Evolutionary conservation across 2,329 filamentous ascomycete genomes (phyloP).

Genomic region (Chrysoporthe puriensis): DNA sequence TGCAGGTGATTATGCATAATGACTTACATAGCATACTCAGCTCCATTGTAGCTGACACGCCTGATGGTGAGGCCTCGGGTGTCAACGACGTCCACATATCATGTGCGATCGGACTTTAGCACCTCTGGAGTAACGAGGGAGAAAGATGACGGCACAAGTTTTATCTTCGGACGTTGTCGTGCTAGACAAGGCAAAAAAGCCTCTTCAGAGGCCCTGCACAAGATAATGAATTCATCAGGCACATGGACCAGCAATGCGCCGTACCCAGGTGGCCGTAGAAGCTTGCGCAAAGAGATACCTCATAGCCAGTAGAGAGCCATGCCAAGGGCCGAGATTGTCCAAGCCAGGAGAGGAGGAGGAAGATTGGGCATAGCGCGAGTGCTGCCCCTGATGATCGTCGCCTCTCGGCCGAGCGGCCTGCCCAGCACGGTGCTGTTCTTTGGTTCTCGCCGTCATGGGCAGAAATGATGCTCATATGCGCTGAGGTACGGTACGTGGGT

Average conservation of each 20-base stretch:
- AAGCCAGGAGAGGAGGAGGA: neutral
- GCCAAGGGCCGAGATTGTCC: neutral
- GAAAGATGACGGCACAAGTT: neutral
- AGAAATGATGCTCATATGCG: neutral
- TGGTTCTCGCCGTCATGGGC: neutral
- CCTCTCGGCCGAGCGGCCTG: neutral
- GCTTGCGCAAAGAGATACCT: neutral
- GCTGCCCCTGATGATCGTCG: slow-evolving; percentile 4
- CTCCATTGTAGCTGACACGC: neutral
- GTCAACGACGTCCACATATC: neutral
- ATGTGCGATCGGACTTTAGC: neutral
- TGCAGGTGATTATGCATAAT: slow-evolving; percentile 1
- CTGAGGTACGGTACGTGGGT: neutral
- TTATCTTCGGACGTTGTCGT: neutral
- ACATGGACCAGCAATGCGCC: neutral
- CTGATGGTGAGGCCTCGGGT: neutral
- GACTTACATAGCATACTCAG: neutral
- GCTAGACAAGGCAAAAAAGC: neutral
- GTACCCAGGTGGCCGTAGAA: neutral
- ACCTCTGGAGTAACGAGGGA: too few relatives aligned
- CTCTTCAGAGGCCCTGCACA: neutral
- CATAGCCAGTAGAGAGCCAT: neutral
- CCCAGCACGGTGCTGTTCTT: neutral
- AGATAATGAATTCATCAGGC: neutral
- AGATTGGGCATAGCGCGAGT: neutral